These are phyloP conservation scores for Lithohypha guttulata DNA, from an alignment of 2,329 filamentous ascomycete species.

Conservation along the genomic window DNA sequence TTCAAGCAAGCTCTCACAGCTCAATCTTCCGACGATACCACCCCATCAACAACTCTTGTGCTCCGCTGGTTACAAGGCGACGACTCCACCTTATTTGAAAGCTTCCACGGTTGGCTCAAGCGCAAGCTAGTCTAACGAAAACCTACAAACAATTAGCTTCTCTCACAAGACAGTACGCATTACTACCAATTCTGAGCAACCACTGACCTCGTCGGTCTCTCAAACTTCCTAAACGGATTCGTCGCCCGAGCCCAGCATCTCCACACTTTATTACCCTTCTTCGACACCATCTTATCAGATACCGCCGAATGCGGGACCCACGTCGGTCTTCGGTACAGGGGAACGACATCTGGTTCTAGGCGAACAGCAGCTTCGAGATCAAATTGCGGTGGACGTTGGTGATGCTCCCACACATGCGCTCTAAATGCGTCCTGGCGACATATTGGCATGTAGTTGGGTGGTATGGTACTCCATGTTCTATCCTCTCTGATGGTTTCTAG, in stretches of 20 bases:
- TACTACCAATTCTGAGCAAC: no score
- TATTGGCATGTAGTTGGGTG: no score
- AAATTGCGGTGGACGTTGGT: no score
- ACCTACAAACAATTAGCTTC: not conserved
- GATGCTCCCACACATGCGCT: no score
- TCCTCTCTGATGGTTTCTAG: no score
- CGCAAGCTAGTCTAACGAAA: not conserved
- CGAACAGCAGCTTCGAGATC: no score
- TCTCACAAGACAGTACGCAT: no score
- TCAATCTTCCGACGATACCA: not conserved
- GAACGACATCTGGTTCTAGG: no score
- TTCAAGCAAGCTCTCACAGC: not conserved
- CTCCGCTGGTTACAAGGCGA: conserved; percentile 7
- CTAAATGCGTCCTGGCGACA: no score
- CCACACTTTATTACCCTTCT: not conserved
- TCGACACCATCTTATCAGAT: not conserved
- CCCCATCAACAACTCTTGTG: not conserved
- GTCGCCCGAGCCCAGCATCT: not conserved
- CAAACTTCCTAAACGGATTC: not conserved
- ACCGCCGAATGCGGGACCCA: not conserved
- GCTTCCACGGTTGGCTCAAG: conserved; percentile 9
- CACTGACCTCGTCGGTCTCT: not conserved
- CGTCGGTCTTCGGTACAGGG: no score
- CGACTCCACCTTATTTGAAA: conserved; percentile 7
- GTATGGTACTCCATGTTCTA: no score